Conservation (phyloP, 192 early-diverging fungal species). For the Linnemannia schmuckeri region DNA sequence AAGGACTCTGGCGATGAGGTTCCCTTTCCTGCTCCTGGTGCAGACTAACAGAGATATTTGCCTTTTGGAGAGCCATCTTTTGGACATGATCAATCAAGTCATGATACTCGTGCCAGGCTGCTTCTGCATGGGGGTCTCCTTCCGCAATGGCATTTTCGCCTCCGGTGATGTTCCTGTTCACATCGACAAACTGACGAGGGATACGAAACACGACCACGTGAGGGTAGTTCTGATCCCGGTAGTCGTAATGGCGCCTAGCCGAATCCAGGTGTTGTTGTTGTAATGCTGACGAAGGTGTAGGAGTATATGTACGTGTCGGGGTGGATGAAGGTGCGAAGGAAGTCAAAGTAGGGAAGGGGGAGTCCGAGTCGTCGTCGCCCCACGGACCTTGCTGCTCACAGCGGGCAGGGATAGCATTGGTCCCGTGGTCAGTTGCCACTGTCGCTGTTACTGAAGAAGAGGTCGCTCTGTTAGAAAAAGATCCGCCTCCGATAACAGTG, state of each 20-base stretch:
- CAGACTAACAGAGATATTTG: not conserved
- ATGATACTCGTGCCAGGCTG: slow-evolving; percentile 50
- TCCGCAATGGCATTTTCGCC: slow-evolving; percentile 49
- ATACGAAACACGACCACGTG: slow-evolving; percentile 48
- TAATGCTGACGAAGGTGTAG: not conserved
- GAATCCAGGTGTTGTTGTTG: not conserved
- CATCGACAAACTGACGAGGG: slow-evolving; percentile 30
- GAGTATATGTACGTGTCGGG: not conserved
- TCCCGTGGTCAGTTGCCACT: not conserved
- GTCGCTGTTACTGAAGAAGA: not conserved
- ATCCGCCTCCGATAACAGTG: not conserved
- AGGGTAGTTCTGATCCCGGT: slow-evolving; percentile 12
- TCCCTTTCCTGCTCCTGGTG: slow-evolving; percentile 1
- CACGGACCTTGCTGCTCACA: slow-evolving; percentile 40
- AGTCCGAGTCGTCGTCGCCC: slow-evolving; percentile 34
- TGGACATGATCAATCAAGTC: slow-evolving; percentile 49
- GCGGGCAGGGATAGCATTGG: not conserved
- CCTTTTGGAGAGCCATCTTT: slow-evolving; percentile 14
- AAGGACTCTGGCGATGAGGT: not conserved
- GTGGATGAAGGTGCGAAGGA: not conserved
- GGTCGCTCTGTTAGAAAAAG: not conserved
- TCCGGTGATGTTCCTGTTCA: slow-evolving; percentile 40
- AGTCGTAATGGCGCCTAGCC: not conserved
- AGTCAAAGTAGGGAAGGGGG: slow-evolving; percentile 12
- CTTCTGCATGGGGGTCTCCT: slow-evolving; percentile 15